phyloP scores from a whole-genome alignment of 768 basidiomycete genomes.

The Phaffia australis region DNA sequence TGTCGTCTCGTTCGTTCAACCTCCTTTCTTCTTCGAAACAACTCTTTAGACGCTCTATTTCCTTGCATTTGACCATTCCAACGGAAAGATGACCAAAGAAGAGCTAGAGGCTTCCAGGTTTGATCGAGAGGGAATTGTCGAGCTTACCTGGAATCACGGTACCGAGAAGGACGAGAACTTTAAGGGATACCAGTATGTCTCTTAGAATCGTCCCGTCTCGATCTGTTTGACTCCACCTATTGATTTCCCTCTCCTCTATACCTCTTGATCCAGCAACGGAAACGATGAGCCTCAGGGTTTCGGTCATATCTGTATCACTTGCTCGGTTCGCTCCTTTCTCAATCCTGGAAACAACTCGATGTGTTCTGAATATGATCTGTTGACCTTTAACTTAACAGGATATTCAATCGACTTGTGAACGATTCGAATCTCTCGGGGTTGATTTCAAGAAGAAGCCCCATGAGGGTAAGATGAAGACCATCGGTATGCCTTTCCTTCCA shows the following conservation, averaged over 20 bases:
- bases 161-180: constrained; percentile 69
- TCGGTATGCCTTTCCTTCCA: too few species aligned
- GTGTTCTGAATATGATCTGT: background rate
- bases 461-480: constrained; percentile 62
- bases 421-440: constrained; percentile 70
- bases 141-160: constrained; percentile 81
- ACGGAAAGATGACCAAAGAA: constrained; percentile 44
- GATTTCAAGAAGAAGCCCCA: constrained; percentile 74
- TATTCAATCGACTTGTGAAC: constrained; percentile 67
- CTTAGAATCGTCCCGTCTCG: too few species aligned
- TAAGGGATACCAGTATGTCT: constrained; percentile 50
- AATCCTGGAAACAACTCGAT: background rate
- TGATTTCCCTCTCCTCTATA: too few species aligned
- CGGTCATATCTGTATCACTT: constrained; percentile 69
- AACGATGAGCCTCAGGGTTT: constrained; percentile 75
- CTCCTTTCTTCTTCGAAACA: constrained; percentile 10
- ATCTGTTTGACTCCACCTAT: too few species aligned
- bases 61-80: constrained; percentile 63
- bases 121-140: constrained; percentile 49
- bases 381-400: constrained; percentile 46
- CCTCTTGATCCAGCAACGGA: constrained; percentile 46
- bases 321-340: background rate
- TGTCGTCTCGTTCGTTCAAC: constrained; percentile 15
- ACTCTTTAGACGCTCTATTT: constrained; percentile 55
- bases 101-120: constrained; percentile 35